These are phyloP conservation scores for Meyerozyma guilliermondii DNA, from an alignment of 1,139 yeast genomes.

Conservation along the genomic window DNA sequence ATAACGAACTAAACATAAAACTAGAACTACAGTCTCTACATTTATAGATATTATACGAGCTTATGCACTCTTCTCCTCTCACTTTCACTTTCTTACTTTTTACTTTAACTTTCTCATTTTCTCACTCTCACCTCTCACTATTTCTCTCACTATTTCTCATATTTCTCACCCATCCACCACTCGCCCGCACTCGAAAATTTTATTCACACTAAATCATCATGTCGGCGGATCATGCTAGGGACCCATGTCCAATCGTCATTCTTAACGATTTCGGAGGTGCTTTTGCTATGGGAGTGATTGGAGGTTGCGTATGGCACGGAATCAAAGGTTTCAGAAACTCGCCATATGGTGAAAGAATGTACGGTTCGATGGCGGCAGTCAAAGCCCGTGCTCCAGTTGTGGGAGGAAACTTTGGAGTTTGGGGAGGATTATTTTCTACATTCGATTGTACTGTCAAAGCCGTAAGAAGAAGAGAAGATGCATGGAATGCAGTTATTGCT, in stretches of 20 bases:
- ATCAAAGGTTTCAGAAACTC: constrained; percentile 98
- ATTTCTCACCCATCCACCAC: not conserved
- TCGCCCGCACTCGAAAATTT: not conserved
- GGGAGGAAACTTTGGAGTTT: constrained; percentile 98
- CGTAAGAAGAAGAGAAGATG: constrained; percentile 95
- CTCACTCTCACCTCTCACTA: too few species aligned
- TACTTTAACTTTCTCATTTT: too few species aligned
- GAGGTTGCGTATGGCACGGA: constrained; percentile 99
- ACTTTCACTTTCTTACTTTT: too few species aligned
- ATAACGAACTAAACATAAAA: too few species aligned
- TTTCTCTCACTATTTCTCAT: too few species aligned
- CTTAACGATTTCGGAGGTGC: constrained; percentile 98
- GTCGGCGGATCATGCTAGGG: constrained; percentile 98
- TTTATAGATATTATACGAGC: too few species aligned
- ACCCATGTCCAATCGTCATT: constrained; percentile 97
- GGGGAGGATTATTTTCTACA: constrained; percentile 98
- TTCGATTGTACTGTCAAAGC: constrained; percentile 96
- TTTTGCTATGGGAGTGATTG: constrained; percentile 95
- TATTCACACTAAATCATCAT: constrained; percentile 19
- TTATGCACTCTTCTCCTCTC: too few species aligned
- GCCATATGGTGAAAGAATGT: constrained; percentile 90
- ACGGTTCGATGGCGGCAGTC: constrained; percentile 85
- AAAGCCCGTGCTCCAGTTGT: constrained; percentile 97
- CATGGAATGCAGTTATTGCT: constrained; percentile 96
- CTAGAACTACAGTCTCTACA: not conserved